Base-by-base conservation (phyloP, 768 basidiomycete species). In the Chlorophyllum brunneum region DNA sequence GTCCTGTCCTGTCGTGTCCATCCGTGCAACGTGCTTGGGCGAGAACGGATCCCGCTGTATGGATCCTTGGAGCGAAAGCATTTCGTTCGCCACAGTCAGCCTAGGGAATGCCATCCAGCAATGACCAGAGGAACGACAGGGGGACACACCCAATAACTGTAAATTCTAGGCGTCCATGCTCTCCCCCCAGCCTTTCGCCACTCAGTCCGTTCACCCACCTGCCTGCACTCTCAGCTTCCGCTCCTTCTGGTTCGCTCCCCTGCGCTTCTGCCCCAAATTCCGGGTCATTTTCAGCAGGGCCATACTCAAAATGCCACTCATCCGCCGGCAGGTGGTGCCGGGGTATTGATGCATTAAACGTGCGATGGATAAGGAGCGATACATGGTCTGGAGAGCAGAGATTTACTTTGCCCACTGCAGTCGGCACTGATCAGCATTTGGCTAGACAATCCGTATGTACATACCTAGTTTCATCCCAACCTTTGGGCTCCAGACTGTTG, bases 271-370 rank as follows among this genome's bases (percentile, higher is more conserved):
- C 63, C 3, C 78, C 84, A 66, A 77, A 83, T 61, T 88, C 85
- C 8, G 88, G 85, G 57, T 92, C 88, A 58, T 88, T 88, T 63
- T 88, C 88, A 9, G 85, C 82, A 0, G 88, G 77, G 3, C 86
- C 91, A 57, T 92, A 88, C 67, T 95, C 89, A 61, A 95, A 98
- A 51, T 82, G 78, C 85, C 90, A 95, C 54, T 78, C 67, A 27
- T 87, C 84, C 23, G 71, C 74, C 2, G 91, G 90, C 58, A 98
- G 93, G 65, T 97, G 93, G 62, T 90, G 82, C 51, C 88, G 82
- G 2, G 95, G 94, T 67, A 98, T 94, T 16, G 95, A 95, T 15
- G 90, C 88, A 66, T 98, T 98, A 75, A 97, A 98, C 5, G 91
- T 97, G 22, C 84, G 82, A 60, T 94, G 90, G 2, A 94, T 76